Percentiles rank a stretch among this genome's conserved stretches.
phyloP scores from a whole-genome alignment of 1,284 basidiomycete species.

The Leucoagaricus sp. region DNA sequence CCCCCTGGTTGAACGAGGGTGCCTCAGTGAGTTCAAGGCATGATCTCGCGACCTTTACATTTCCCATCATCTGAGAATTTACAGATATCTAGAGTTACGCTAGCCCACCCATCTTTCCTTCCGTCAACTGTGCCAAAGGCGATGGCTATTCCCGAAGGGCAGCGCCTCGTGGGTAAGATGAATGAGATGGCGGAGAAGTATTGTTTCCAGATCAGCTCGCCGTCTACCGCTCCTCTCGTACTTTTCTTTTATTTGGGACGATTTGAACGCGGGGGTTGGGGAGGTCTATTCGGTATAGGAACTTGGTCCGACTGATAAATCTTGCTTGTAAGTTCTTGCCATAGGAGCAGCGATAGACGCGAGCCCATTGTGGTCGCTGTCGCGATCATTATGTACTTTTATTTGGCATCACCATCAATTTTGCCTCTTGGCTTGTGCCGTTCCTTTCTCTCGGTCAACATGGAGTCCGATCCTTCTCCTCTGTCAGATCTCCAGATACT shows the following conservation, averaged over 20 bases:
- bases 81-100: constrained; percentile 13
- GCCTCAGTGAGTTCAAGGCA: constrained; percentile 17
- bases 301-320: constrained; percentile 28
- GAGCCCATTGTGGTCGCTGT: no score
- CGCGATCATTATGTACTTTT: no score
- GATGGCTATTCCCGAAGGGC: constrained; percentile 9
- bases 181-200: constrained; percentile 26
- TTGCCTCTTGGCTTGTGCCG: neutral
- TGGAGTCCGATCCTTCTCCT: constrained; percentile 11
- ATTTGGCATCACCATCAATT: neutral
- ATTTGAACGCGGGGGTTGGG: constrained; percentile 27
- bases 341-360: no score
- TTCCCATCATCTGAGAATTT: constrained; percentile 15
- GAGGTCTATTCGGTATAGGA: constrained; percentile 32
- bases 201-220: constrained; percentile 30
- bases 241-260: constrained; percentile 31
- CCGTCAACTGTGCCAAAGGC: no score
- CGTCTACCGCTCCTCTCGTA: constrained; percentile 21
- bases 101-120: no score
- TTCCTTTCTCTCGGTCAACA: neutral
- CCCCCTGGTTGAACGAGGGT: constrained; percentile 23
- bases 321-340: constrained; percentile 12
- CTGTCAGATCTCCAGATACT: constrained; percentile 8
- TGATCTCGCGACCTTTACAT: no score
- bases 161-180: constrained; percentile 18